Percentiles rank a stretch among this genome's conserved stretches.
These are phyloP conservation scores for Cyberlindnera xishuangbannaensis DNA, from an alignment of 805 yeast genomes.

Conservation along the genomic window DNA sequence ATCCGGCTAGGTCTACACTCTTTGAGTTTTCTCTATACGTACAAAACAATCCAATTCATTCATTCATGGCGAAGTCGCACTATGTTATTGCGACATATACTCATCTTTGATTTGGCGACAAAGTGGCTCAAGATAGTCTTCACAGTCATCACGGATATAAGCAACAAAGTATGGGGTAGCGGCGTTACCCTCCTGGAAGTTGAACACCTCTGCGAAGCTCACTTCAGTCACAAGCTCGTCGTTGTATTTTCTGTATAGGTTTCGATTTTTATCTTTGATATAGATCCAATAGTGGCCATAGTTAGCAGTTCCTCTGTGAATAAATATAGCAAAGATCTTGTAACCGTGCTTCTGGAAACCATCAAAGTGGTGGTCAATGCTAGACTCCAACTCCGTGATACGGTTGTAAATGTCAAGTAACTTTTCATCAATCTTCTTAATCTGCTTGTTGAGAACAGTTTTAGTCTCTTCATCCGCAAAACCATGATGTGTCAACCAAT, in stretches of 20 bases:
- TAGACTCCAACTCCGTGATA: conserved; percentile 38
- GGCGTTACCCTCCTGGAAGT: conserved; percentile 60
- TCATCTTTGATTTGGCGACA: conserved; percentile 32
- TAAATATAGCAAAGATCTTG: conserved; percentile 83
- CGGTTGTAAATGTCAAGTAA: conserved; percentile 35
- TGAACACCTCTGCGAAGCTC: conserved; percentile 56
- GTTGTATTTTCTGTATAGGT: conserved; percentile 81
- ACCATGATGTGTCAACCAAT: conserved; percentile 42
- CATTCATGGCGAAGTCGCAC: no score
- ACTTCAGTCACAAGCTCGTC: conserved; percentile 94
- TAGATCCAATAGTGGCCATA: conserved; percentile 98
- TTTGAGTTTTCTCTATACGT: no score
- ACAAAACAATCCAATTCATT: no score
- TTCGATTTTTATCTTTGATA: conserved; percentile 65
- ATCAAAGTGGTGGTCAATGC: conserved; percentile 56
- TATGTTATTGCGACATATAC: no score
- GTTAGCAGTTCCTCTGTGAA: conserved; percentile 92
- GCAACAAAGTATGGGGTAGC: conserved; percentile 95
- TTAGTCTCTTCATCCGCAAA: conserved; percentile 42
- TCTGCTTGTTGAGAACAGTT: conserved; percentile 39
- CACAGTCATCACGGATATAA: conserved; percentile 62
- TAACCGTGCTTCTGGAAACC: conserved; percentile 63
- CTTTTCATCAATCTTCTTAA: conserved; percentile 41
- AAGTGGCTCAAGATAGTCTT: conserved; percentile 53
- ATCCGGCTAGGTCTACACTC: no score